Percentiles rank a stretch among this genome's conserved stretches.
Conservation (phyloP, 768 basidiomycete species). For the Kwoniella heveanensis region DNA sequence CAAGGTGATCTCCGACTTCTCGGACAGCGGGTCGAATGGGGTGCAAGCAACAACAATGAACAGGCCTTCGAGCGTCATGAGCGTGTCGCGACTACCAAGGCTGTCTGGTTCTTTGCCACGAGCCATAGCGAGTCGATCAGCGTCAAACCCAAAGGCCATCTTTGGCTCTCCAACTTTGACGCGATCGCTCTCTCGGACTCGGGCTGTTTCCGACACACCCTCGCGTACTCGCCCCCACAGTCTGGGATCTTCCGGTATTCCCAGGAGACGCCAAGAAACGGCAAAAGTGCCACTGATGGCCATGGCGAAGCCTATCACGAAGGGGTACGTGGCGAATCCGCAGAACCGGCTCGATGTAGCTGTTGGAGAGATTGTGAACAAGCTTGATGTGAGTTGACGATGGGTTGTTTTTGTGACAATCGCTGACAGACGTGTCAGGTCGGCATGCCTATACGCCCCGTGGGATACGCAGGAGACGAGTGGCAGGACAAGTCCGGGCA, state of each 20-base stretch:
- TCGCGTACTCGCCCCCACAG: background rate
- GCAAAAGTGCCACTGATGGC: too few relatives aligned
- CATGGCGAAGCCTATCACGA: conserved; percentile 58
- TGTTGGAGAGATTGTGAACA: conserved; percentile 88
- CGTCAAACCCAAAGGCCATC: background rate
- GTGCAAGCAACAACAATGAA: too few relatives aligned
- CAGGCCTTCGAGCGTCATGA: background rate
- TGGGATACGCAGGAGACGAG: conserved; percentile 55
- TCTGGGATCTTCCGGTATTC: background rate
- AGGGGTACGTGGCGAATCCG: conserved; percentile 81
- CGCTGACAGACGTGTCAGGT: conserved; percentile 32
- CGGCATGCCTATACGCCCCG: conserved; percentile 48
- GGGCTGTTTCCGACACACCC: background rate
- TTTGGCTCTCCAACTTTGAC: background rate
- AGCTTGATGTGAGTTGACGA: conserved; percentile 64
- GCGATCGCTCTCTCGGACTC: background rate
- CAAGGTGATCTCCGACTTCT: too few relatives aligned
- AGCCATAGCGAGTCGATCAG: background rate
- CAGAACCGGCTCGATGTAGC: conserved; percentile 89
- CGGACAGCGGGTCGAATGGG: background rate
- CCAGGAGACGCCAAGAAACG: too few relatives aligned
- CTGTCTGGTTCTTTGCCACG: background rate
- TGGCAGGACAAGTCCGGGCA: conserved; percentile 94
- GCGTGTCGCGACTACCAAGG: background rate
- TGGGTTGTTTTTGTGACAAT: background rate